Conservation (phyloP, 2,329 filamentous ascomycete species). For the Rutstroemia sp. region DNA sequence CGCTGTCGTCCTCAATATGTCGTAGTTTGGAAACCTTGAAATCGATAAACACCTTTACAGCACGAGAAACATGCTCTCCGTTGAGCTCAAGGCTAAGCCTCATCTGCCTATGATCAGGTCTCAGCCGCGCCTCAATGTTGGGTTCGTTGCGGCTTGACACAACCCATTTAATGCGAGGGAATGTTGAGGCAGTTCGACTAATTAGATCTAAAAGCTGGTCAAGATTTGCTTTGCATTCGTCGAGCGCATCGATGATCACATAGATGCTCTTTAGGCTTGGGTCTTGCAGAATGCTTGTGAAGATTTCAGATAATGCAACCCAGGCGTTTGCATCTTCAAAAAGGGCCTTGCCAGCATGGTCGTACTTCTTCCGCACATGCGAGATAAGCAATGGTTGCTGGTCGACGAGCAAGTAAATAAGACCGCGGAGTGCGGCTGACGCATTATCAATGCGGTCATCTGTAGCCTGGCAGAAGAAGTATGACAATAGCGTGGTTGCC, state of each 20-base stretch:
- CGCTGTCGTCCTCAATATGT: background rate
- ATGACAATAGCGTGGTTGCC: background rate
- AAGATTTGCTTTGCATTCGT: background rate
- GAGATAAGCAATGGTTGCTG: background rate
- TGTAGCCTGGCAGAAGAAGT: slow-evolving; percentile 2
- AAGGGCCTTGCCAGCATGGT: background rate
- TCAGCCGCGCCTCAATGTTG: background rate
- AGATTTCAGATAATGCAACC: background rate
- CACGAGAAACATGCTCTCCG: background rate
- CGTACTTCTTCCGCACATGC: background rate
- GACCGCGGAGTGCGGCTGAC: background rate
- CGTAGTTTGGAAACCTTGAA: background rate
- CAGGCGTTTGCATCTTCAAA: background rate
- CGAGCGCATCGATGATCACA: background rate
- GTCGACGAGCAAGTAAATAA: background rate
- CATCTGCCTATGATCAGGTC: background rate
- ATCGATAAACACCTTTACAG: background rate
- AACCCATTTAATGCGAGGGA: background rate
- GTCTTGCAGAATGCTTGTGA: background rate
- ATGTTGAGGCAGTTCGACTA: background rate
- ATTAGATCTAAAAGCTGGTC: background rate
- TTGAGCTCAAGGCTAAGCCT: background rate
- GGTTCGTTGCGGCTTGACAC: background rate
- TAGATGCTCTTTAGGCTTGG: background rate
- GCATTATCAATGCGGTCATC: background rate